phyloP scores from a whole-genome alignment of 2,329 filamentous ascomycete genomes.

The Pestalotiopsis sp. region DNA sequence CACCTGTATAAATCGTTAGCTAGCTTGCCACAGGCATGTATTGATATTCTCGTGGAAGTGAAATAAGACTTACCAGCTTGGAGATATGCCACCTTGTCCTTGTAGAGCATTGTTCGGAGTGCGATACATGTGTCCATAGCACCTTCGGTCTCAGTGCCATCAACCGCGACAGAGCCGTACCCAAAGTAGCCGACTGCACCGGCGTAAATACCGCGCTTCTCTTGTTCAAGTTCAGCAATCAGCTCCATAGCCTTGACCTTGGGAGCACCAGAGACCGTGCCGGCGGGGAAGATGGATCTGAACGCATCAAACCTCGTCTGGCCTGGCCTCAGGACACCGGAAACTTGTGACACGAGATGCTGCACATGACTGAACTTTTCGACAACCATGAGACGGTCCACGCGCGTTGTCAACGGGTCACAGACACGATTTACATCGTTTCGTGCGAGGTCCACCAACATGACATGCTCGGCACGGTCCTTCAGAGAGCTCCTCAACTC shows the following conservation, averaged over 20 bases:
- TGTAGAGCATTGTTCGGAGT: constrained; percentile 90
- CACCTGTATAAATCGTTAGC: constrained; percentile 47
- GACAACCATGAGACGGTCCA: constrained; percentile 92
- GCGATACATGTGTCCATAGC: constrained; percentile 88
- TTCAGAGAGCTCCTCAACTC: constrained; percentile 81
- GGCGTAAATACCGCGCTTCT: constrained; percentile 94
- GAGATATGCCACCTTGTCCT: constrained; percentile 88
- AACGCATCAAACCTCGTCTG: constrained; percentile 96
- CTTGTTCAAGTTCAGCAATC: constrained; percentile 89
- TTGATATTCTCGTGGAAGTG: neutral
- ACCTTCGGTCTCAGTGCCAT: constrained; percentile 69
- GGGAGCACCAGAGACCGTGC: constrained; percentile 91
- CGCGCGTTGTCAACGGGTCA: constrained; percentile 84
- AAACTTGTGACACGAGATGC: constrained; percentile 95
- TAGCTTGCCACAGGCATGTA: neutral
- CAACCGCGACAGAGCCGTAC: constrained; percentile 70
- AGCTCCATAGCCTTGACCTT: constrained; percentile 98
- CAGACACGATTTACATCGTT: constrained; percentile 97
- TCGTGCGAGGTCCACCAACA: constrained; percentile 93
- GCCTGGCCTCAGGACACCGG: constrained; percentile 78
- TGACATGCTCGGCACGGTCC: constrained; percentile 93
- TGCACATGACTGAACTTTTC: constrained; percentile 97
- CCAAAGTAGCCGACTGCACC: constrained; percentile 97
- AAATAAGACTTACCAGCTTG: constrained; percentile 61
- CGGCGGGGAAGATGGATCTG: constrained; percentile 93